These are phyloP conservation scores for Hymenoscyphus fraxineus DNA, from an alignment of 2,329 filamentous ascomycete genomes.

Conservation along the genomic window DNA sequence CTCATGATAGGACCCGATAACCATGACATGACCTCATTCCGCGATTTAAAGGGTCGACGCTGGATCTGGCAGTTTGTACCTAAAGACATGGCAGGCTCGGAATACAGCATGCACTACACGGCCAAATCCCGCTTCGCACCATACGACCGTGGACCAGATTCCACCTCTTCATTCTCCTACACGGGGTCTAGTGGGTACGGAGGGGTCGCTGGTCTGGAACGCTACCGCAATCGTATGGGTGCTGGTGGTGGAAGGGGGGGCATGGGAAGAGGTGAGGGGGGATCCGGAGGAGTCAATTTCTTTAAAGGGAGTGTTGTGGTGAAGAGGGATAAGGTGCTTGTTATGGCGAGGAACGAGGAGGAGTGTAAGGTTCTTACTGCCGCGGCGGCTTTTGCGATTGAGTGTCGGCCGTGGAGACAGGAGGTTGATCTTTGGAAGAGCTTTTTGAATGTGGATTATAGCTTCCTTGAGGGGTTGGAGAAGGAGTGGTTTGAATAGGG, in stretches of 20 bases:
- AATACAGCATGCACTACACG: slow-evolving; percentile 41
- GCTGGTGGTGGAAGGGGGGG: no score
- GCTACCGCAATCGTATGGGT: no score
- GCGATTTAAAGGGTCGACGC: slow-evolving; percentile 40
- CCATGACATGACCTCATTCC: slow-evolving; percentile 37
- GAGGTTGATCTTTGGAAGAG: slow-evolving; percentile 1
- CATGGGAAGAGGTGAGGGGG: no score
- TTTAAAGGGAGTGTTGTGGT: background rate
- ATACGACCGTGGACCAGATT: background rate
- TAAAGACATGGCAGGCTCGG: slow-evolving; percentile 43
- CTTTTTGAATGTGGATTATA: background rate
- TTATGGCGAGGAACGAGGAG: background rate
- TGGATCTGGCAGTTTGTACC: slow-evolving; percentile 48
- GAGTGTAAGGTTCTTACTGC: background rate
- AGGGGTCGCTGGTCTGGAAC: no score
- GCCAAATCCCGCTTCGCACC: background rate
- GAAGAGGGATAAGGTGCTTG: background rate
- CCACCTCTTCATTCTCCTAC: no score
- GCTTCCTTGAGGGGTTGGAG: background rate
- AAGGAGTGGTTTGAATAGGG: background rate
- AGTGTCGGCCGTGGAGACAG: background rate
- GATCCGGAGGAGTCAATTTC: no score
- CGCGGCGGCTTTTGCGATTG: background rate
- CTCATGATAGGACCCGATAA: slow-evolving; percentile 42
- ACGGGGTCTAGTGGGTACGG: no score